Evolutionary conservation across 768 basidiomycete species (phyloP).

Genomic region (Porphyrellus cyaneotinctus): DNA sequence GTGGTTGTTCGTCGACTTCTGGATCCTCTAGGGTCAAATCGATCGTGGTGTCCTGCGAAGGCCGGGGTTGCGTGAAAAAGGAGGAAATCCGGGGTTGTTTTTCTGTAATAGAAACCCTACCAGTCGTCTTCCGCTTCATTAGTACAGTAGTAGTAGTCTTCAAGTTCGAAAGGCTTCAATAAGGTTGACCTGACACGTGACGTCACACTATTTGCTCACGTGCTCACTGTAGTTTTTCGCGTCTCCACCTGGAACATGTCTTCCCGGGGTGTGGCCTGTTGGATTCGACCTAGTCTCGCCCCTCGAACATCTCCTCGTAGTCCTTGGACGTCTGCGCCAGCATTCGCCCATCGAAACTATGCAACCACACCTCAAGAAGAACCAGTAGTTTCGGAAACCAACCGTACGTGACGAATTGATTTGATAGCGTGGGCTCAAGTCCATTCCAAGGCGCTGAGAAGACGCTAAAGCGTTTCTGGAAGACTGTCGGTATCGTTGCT

Average conservation of each 20-base stretch:
- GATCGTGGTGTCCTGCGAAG: slow-evolving; percentile 35
- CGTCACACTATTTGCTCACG: slow-evolving; percentile 22
- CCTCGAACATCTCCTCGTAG: not conserved
- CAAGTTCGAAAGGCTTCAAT: too few relatives aligned
- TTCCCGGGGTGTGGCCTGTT: slow-evolving; percentile 2
- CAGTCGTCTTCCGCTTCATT: slow-evolving; percentile 20
- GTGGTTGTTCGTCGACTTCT: slow-evolving; percentile 23
- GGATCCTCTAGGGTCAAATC: slow-evolving; percentile 51
- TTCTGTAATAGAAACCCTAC: not conserved
- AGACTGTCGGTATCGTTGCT: slow-evolving; percentile 73
- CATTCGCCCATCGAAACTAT: slow-evolving; percentile 10
- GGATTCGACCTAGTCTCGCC: slow-evolving; percentile 3
- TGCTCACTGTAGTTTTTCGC: slow-evolving; percentile 14
- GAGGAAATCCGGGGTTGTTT: slow-evolving; percentile 40
- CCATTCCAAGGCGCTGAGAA: slow-evolving; percentile 69
- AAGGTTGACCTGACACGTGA: slow-evolving; percentile 19
- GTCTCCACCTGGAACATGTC: slow-evolving; percentile 2
- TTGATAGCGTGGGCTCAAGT: not conserved
- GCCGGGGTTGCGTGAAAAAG: slow-evolving; percentile 34
- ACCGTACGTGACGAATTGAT: slow-evolving; percentile 43
- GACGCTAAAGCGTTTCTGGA: slow-evolving; percentile 91
- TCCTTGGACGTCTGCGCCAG: not conserved
- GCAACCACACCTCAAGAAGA: slow-evolving; percentile 33
- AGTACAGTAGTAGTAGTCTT: not conserved
- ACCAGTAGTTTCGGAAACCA: slow-evolving; percentile 54